Percentiles rank a stretch among this genome's conserved stretches.
Evolutionary conservation across 2,329 filamentous ascomycete species (phyloP).

Genomic region (Cladophialophora bantiana): DNA sequence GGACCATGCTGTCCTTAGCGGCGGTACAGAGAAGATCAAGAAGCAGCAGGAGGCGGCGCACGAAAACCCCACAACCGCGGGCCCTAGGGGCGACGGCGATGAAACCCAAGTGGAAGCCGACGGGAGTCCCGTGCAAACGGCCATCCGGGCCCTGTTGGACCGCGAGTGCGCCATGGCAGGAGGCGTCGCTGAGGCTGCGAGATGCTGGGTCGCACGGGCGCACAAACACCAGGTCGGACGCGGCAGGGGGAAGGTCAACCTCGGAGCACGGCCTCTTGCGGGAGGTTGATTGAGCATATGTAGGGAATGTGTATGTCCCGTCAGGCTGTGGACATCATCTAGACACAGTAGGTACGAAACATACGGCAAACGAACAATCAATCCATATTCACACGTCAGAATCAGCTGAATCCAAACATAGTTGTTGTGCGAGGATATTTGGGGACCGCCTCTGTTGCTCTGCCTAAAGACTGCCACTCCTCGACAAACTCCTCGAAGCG

Average conservation of each 20-base stretch:
- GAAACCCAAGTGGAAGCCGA: not conserved
- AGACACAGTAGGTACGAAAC: not conserved
- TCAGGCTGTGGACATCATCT: not conserved
- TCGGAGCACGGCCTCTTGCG: conserved; percentile 20
- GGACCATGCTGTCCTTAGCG: not conserved
- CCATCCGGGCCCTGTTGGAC: conserved; percentile 68
- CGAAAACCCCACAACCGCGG: too few species aligned
- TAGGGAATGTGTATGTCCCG: not conserved
- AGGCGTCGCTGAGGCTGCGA: conserved; percentile 53
- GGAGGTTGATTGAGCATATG: not conserved
- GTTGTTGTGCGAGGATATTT: not conserved
- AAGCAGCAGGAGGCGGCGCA: too few species aligned
- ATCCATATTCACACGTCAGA: not conserved
- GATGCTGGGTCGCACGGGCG: conserved; percentile 61
- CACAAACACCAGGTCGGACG: conserved; percentile 56
- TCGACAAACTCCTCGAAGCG: conserved; percentile 36
- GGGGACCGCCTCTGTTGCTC: not conserved
- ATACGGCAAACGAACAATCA: not conserved
- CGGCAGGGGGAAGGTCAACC: conserved; percentile 48
- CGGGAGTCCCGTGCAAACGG: conserved; percentile 58
- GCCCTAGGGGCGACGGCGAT: not conserved
- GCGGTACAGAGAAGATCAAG: too few species aligned
- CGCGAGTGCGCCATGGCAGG: conserved; percentile 56
- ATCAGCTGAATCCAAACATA: not conserved
- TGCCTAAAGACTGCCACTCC: conserved; percentile 33